These are phyloP conservation scores for Lichtheimia ornata DNA, from an alignment of 371 early-diverging fungal genomes.

Conservation along the genomic window DNA sequence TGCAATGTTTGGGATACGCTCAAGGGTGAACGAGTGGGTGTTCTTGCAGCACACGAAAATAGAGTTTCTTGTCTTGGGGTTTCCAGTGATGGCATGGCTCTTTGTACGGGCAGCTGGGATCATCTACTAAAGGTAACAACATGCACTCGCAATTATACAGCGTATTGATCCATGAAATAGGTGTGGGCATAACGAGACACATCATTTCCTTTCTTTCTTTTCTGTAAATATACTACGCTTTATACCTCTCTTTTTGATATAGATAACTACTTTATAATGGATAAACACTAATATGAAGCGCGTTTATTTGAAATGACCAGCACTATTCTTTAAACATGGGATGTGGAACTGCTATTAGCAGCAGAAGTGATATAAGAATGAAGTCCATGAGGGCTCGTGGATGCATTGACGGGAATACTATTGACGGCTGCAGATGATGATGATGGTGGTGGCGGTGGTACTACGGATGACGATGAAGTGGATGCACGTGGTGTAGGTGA, in stretches of 20 bases:
- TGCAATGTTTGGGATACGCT: constrained; percentile 98
- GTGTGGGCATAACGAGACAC: background rate
- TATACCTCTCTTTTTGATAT: too few species aligned
- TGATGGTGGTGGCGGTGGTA: background rate
- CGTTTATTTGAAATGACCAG: too few species aligned
- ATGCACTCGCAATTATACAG: background rate
- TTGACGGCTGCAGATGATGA: constrained; percentile 3
- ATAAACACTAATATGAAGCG: too few species aligned
- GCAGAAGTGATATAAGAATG: background rate
- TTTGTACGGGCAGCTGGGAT: constrained; percentile 97
- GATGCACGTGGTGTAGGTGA: constrained; percentile 48
- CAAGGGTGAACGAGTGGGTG: constrained; percentile 90
- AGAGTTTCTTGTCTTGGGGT: constrained; percentile 95
- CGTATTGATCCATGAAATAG: background rate
- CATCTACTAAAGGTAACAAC: constrained; percentile 78
- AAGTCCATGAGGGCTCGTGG: constrained; percentile 11
- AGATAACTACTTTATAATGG: too few species aligned
- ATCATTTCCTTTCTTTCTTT: too few species aligned
- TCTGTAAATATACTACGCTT: too few species aligned
- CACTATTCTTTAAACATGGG: too few species aligned
- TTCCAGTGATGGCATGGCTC: constrained; percentile 91
- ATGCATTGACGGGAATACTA: constrained; percentile 11
- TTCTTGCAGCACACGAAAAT: constrained; percentile 91
- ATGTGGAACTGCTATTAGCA: background rate
- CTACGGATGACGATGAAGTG: constrained; percentile 42